Base-by-base conservation (phyloP, 495 filamentous ascomycete species). In the Aspergillus biplanus region DNA sequence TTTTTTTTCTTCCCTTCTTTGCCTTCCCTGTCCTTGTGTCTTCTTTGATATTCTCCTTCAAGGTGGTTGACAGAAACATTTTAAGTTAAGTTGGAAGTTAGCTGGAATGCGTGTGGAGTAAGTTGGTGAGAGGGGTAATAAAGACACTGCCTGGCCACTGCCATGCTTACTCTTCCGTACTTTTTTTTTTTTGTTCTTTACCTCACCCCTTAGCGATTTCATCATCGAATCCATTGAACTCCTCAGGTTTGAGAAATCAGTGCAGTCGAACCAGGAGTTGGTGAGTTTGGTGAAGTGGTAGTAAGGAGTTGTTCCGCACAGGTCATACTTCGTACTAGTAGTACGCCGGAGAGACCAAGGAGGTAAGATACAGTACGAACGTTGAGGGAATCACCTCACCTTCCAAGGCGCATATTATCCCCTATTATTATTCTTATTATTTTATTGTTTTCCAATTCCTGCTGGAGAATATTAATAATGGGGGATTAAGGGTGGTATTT, bases 281-380 rank as follows among this genome's bases (percentile, higher is more conserved):
- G 21, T 27, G 21, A 27, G 2, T 27, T 27, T 27, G 21, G 21
- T 27, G 21, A 27, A 2, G 21, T 27, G 21, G 21, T 27, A 27
- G 21, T n/a, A n/a, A n/a, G n/a, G n/a, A n/a, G 16, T 11, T 31
- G 50, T 31, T 61, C 44, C n/a, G 48, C 5, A 27, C 21, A 33
- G 33, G 12, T 16, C 47, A 42, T 42, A 33, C 32, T 35, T 5
- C 44, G 27, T 16, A n/a, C 33, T 13, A 35, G 34, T 13, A 9
- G 18, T 56, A 62, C 59, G 56, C 59, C 59, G 52, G 52, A 62
- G 59, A 49, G 49, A 50, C 52, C 37, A 56, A 56, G 57, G 42
- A 62, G 33, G 52, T 62, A 55, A 55, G 59, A 62, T 56, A 62
- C 59, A 7, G 32, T 35, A 50, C 16, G 18, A 27, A 21, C 16